A percentile compares a stretch with the other conserved stretches of the same genome.
phyloP scores from a whole-genome alignment of 441 rosid genomes.

The Populus hybrid region DNA sequence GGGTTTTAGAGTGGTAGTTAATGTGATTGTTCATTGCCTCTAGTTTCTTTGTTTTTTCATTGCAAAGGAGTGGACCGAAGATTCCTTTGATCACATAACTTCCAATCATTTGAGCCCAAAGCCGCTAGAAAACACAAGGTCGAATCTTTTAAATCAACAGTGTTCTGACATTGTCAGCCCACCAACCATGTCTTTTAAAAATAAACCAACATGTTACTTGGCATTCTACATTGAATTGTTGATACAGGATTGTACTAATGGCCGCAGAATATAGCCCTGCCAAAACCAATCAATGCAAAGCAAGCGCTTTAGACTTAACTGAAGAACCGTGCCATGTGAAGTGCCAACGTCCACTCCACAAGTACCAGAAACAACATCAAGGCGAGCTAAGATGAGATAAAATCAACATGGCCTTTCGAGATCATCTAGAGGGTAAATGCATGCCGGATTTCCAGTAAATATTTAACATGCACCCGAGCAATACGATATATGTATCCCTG shows the following conservation, averaged over 20 bases:
- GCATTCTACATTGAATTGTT: neutral
- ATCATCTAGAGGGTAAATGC: neutral
- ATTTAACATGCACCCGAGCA: conserved; percentile 13
- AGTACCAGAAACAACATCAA: no score
- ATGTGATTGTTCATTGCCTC: neutral
- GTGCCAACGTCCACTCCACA: no score
- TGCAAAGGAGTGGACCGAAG: neutral
- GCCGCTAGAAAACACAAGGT: neutral
- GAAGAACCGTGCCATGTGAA: neutral
- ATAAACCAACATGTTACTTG: neutral
- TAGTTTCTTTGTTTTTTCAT: neutral
- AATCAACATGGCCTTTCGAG: neutral
- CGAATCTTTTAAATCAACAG: neutral
- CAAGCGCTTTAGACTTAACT: neutral
- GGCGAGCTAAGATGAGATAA: neutral
- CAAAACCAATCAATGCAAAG: neutral
- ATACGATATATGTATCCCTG: conserved; percentile 6
- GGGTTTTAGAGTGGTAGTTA: no score
- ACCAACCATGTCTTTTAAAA: neutral
- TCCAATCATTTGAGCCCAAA: neutral
- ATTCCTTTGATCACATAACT: neutral
- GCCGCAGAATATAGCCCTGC: neutral
- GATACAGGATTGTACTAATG: neutral
- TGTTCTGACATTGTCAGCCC: neutral
- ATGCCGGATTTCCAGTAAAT: neutral